These are phyloP conservation scores for Periconia sp. DNA, from an alignment of 2,329 filamentous ascomycete species.

Conservation along the genomic window DNA sequence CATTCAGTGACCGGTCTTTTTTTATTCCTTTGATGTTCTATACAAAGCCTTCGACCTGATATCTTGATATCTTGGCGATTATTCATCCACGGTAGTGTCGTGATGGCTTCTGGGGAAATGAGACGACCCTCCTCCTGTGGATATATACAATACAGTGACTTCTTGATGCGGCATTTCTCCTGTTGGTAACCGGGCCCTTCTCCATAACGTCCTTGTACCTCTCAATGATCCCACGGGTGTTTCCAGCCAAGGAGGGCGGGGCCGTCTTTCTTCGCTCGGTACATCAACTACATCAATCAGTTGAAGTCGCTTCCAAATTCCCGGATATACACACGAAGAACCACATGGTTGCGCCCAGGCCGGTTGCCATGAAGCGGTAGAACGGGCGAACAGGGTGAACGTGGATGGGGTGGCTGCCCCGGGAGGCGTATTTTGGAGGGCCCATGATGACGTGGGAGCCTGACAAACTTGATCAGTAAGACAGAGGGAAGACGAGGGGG, in stretches of 20 bases:
- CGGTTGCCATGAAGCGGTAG: conserved; percentile 85
- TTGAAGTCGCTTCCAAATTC: neutral
- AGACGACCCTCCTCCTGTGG: neutral
- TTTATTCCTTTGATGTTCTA: no score
- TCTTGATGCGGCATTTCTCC: neutral
- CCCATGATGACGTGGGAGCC: conserved; percentile 37
- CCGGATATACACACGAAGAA: conserved; percentile 75
- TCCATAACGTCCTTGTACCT: neutral
- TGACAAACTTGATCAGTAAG: conserved; percentile 12
- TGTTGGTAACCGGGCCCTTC: neutral
- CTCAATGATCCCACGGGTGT: conserved; percentile 61
- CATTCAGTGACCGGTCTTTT: no score
- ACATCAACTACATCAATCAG: conserved; percentile 71
- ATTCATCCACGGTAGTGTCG: neutral
- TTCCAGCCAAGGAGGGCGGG: conserved; percentile 87
- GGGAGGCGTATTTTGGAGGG: conserved; percentile 41
- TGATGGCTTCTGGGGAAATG: neutral
- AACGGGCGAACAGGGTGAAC: conserved; percentile 66
- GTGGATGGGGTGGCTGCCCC: conserved; percentile 55
- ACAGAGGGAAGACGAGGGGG: neutral
- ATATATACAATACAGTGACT: neutral
- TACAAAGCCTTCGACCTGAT: conserved; percentile 3
- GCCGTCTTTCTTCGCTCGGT: conserved; percentile 95
- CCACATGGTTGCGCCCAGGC: conserved; percentile 95
- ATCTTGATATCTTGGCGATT: conserved; percentile 21